These are phyloP conservation scores for Berberis vulgaris DNA, from an alignment of 164 flowering plant species.

Conservation along the genomic window DNA sequence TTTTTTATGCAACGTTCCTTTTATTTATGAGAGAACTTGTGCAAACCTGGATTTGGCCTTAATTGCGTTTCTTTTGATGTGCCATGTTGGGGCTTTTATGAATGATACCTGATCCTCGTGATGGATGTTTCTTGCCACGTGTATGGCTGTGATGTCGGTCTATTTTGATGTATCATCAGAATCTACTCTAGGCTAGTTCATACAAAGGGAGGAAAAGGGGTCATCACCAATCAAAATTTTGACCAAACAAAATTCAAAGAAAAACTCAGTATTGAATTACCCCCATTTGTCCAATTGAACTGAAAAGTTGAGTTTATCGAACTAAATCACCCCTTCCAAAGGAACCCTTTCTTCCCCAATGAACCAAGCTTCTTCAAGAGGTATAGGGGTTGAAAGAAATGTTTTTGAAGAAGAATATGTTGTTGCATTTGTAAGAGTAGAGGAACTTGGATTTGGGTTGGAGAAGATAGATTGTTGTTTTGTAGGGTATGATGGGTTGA, in stretches of 20 bases:
- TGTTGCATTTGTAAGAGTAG: constrained; percentile 32
- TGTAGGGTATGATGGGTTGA: constrained; percentile 3
- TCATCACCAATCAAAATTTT: no score
- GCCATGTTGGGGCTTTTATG: no score
- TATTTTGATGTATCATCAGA: no score
- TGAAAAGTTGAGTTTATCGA: constrained; percentile 55
- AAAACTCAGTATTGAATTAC: constrained; percentile 20
- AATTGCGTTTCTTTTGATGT: no score
- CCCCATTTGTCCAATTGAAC: constrained; percentile 60
- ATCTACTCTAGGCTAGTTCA: no score
- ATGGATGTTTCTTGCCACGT: no score
- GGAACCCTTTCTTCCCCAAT: constrained; percentile 58
- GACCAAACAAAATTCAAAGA: neutral
- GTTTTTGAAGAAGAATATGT: constrained; percentile 9
- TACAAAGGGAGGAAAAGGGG: no score
- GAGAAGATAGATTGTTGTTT: constrained; percentile 24
- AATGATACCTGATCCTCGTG: no score
- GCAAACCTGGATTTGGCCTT: no score
- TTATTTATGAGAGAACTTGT: no score
- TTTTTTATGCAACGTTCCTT: no score
- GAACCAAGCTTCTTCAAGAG: constrained; percentile 20
- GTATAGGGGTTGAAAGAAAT: constrained; percentile 10
- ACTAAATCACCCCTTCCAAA: constrained; percentile 89
- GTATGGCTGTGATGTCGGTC: no score
- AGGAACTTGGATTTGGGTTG: constrained; percentile 19